Base-by-base conservation (phyloP, 768 basidiomycete species). In the Galerina marginata region DNA sequence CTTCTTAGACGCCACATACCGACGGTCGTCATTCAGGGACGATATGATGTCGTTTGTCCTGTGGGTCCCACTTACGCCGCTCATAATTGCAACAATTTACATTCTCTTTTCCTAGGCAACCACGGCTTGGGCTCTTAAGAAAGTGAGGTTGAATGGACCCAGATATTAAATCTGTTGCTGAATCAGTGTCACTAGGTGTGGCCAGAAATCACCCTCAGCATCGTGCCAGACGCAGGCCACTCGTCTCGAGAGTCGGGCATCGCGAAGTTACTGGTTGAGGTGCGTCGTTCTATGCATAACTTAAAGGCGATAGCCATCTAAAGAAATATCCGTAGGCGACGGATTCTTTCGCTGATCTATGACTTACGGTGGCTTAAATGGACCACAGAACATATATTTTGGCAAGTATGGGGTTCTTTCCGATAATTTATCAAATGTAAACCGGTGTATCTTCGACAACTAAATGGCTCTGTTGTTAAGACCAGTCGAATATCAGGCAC, bases 21-120 rank as follows among this genome's bases (percentile, higher is more conserved):
- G 16, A 86, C 86, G 9, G 79, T 90, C 52, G 83, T 92, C 42
- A 83, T 95, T 4, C 93, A 95, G 78, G 93, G 93, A 40, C 81
- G 95, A 74, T 96, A 96, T 67, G 95, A 96, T 66, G 86, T 92
- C 12, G 84, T 97, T 48, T 97, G 95, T 70, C 92, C 94, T 9
- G 89, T 93, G 74, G 39, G 84, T 64, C 26, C 51, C 15, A 23
- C 54, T 47, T 54, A 14, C 38, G 16, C 5, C 40, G 15, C 38
- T 49, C 23, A 15, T 14, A 15, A 11, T 14, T 36, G 6, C 36
- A 29, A 9, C 48, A 26, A 43, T 40, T 52, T 37, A 33, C 12
- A 26, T 15, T 50, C 14, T 55, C 37, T n/a, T 43, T 40, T 43
- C 33, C 16, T 57, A 91, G 89, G 83, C 90, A 10, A 92, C 87